Evolutionary conservation across 331 rosid species (phyloP), one percentile per base, ranked within the genome.

Genomic region (Quercus phellos): DNA sequence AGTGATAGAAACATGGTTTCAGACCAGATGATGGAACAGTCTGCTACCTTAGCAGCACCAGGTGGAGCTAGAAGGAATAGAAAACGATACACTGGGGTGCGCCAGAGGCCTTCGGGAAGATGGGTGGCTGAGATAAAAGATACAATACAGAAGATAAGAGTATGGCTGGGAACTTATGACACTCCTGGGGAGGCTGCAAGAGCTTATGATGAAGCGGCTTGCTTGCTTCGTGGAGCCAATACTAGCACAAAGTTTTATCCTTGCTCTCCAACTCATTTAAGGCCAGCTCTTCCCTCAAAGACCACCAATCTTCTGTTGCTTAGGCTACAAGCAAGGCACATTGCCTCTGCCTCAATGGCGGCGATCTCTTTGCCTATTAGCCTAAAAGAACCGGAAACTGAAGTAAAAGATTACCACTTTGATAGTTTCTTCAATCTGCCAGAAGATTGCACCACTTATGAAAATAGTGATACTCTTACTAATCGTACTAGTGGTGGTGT

Each of bases 121-220:
- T 70, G 81, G 81, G 81, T 78, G 1, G 76, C 76, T 2, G 81
- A 78, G 76, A 78, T 78, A 16, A 78, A 78, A 46, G 81, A 78
- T 21, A 78, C 76, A 14, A 78, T 78, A 4, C 89, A 83, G 75
- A 83, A 83, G 70, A 85, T 85, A 19, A 83, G 87, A 63, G 73
- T 85, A 0, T 87, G 90, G 89, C 66, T 87, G 13, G 90, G 90
- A 13, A 85, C 89, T 72, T 87, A 79, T 26, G 87, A 87, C 70
- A 67, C 84, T 29, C 86, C 87, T 14, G 89, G 83, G 72, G 85
- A 82, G 21, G 91, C 91, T 61, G 91, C 90, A 4, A 80, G 84
- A 56, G 87, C 90, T 27, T 87, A 85, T 21, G 89, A 87, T 75
- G 89, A 85, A 27, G 90, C 89, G 0, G 90, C 89, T 18, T 85